phyloP scores from a whole-genome alignment of 2,329 filamentous ascomycete genomes.

The Ploettnerulaceae sp. region DNA sequence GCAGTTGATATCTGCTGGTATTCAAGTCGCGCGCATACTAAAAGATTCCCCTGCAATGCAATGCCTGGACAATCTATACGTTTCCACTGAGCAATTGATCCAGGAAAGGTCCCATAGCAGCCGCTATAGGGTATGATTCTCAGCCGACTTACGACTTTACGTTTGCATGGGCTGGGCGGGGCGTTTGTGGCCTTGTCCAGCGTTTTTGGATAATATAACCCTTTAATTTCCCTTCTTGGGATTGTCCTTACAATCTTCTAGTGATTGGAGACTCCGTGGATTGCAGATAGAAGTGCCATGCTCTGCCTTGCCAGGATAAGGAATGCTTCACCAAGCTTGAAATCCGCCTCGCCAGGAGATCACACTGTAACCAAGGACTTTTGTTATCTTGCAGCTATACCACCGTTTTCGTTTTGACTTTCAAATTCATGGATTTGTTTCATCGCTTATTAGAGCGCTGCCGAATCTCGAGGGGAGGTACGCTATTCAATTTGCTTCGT shows the following conservation, averaged over 20 bases:
- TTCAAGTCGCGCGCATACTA: constrained; percentile 82
- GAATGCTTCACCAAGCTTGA: neutral
- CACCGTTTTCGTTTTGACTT: too few species aligned
- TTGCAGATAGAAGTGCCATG: neutral
- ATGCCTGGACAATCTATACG: constrained; percentile 62
- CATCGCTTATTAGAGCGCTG: neutral
- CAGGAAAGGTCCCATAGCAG: constrained; percentile 52
- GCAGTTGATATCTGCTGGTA: constrained; percentile 80
- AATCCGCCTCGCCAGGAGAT: neutral
- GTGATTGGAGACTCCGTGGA: neutral
- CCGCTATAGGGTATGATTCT: constrained; percentile 26
- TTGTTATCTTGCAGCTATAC: too few species aligned
- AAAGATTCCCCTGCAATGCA: constrained; percentile 82
- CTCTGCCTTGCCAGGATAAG: neutral
- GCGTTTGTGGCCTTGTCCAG: constrained; percentile 11
- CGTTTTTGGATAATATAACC: constrained; percentile 1
- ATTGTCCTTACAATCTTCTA: neutral
- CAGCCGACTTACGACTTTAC: constrained; percentile 23
- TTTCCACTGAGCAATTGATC: constrained; percentile 75
- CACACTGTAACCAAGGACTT: too few species aligned
- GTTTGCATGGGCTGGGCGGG: constrained; percentile 19
- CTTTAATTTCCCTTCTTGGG: neutral
- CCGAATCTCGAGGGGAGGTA: neutral
- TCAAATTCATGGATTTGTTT: neutral
- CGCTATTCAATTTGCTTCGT: neutral